Conservation (phyloP, 257 asterid genomes). For the Capsicum chinense region DNA sequence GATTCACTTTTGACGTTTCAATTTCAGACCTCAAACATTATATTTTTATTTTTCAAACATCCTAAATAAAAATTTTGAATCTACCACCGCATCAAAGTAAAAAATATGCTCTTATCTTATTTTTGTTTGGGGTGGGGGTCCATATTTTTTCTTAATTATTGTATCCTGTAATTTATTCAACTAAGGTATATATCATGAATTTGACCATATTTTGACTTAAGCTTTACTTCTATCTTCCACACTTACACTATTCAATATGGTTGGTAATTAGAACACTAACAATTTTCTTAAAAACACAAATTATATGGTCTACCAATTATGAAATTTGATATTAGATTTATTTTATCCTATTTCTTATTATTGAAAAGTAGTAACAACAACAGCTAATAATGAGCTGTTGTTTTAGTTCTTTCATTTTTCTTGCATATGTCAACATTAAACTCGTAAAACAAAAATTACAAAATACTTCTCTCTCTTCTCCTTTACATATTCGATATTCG, state of each 20-base stretch:
- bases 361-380: background rate
- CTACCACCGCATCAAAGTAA: no score
- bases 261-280: background rate
- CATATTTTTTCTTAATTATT: no score
- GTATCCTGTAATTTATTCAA: background rate
- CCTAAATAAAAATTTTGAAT: no score
- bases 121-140: no score
- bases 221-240: background rate
- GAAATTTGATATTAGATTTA: no score
- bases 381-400: slow-evolving; percentile 19
- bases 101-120: no score
- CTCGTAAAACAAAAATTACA: background rate
- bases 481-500: no score
- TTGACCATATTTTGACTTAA: background rate
- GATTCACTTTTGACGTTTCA: no score
- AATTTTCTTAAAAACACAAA: background rate
- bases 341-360: background rate
- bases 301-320: background rate
- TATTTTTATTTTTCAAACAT: no score
- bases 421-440: background rate
- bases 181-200: background rate
- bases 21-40: no score
- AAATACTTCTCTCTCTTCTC: background rate
- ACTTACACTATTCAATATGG: background rate
- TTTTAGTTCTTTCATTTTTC: background rate